Conservation (phyloP, 257 asterid genomes). For the Solanum dulcamara region DNA sequence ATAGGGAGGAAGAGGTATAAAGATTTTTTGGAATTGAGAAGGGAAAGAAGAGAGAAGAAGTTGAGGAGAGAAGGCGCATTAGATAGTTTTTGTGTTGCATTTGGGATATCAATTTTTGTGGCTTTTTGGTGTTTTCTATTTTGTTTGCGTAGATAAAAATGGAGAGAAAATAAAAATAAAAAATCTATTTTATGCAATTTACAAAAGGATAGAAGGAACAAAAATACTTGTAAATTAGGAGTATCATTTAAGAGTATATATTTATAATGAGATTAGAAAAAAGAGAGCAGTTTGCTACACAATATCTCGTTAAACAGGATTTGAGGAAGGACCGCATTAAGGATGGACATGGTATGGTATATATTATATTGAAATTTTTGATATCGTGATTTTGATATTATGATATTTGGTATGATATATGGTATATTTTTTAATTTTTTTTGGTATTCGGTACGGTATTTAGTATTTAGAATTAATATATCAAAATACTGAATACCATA, state of each 20-base stretch:
- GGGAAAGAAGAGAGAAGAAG: constrained; percentile 45
- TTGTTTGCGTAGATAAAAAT: not conserved
- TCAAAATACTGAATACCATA: too few relatives aligned
- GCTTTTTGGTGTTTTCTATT: constrained; percentile 19
- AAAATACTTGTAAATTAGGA: not conserved
- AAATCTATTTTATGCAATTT: not conserved
- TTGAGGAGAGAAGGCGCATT: constrained; percentile 49
- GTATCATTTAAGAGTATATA: not conserved
- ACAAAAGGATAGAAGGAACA: not conserved
- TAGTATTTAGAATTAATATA: too few relatives aligned
- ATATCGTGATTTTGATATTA: too few relatives aligned
- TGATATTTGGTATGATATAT: too few relatives aligned
- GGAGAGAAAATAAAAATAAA: not conserved
- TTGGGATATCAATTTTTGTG: constrained; percentile 44
- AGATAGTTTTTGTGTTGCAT: constrained; percentile 44
- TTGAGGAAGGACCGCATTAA: not conserved
- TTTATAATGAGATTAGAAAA: not conserved
- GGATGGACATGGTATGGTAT: too few relatives aligned
- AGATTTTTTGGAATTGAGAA: constrained; percentile 41
- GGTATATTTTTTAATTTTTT: too few relatives aligned
- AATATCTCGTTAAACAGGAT: rapidly evolving
- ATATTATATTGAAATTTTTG: too few relatives aligned
- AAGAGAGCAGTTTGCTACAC: not conserved
- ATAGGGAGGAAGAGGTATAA: constrained; percentile 33
- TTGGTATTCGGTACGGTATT: too few relatives aligned